Evolutionary conservation across 75 land plant genomes (phyloP).

Genomic region (Pinus tabuliformis): DNA sequence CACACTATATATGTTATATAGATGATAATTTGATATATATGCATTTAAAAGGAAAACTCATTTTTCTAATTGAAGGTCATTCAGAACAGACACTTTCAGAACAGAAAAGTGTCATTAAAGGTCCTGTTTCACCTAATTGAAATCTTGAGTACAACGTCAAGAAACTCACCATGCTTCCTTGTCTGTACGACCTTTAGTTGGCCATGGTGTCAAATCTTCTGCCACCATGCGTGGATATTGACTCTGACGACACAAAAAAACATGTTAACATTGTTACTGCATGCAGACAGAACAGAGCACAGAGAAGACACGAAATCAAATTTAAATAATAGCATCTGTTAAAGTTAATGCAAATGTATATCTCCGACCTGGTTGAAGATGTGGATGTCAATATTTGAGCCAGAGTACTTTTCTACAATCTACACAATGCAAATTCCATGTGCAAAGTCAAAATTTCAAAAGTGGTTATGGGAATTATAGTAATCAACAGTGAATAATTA

Average conservation of each 20-base stretch:
- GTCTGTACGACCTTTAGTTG: constrained; percentile 81
- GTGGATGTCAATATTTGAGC: constrained; percentile 75
- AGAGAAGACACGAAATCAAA: background rate
- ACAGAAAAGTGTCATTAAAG: too few relatives aligned
- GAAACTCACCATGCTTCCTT: constrained; percentile 90
- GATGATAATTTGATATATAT: too few relatives aligned
- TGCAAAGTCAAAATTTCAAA: constrained; percentile 5
- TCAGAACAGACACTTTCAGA: too few relatives aligned
- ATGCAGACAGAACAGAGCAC: background rate
- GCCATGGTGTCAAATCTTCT: constrained; percentile 86
- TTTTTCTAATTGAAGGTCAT: too few relatives aligned
- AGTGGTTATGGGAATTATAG: background rate
- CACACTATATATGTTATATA: too few relatives aligned
- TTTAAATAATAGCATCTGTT: background rate
- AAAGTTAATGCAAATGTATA: background rate
- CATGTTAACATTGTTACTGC: background rate
- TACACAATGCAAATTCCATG: constrained; percentile 13
- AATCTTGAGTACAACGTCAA: background rate
- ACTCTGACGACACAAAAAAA: constrained; percentile 49
- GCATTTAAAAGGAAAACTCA: too few relatives aligned
- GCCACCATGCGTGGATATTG: constrained; percentile 91
- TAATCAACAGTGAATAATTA: background rate
- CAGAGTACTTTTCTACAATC: constrained; percentile 84
- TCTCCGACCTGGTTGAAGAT: constrained; percentile 87
- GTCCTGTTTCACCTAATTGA: background rate